Percentiles rank a stretch among this genome's conserved stretches.
Evolutionary conservation across 352 stramenopile species (phyloP).

Genomic region (Globisporangium irregulare): DNA sequence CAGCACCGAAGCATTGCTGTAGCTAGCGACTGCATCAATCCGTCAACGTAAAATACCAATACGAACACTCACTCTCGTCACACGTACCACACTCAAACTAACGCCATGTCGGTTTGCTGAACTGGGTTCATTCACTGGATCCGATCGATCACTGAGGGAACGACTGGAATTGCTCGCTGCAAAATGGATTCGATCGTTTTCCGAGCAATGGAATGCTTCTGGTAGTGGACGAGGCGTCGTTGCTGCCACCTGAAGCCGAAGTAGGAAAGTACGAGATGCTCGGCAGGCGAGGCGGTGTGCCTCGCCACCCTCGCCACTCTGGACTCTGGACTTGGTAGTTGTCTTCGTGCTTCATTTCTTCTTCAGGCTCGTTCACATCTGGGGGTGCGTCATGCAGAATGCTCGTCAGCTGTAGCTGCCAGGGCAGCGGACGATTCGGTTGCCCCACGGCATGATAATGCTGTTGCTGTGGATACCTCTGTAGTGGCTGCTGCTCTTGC

Average conservation of each 20-base stretch:
- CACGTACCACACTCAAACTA: neutral
- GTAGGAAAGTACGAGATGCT: slow-evolving; percentile 10
- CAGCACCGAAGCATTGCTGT: neutral
- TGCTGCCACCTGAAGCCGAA: neutral
- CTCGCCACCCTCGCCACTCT: neutral
- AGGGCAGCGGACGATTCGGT: slow-evolving; percentile 2
- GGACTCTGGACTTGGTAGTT: neutral
- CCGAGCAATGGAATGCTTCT: neutral
- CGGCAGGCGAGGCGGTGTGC: neutral
- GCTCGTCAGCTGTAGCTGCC: slow-evolving; percentile 17
- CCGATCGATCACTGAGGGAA: neutral
- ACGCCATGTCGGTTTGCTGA: neutral
- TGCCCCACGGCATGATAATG: neutral
- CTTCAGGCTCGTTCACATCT: slow-evolving; percentile 1
- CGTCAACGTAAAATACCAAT: neutral
- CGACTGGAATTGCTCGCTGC: neutral
- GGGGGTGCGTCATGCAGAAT: neutral
- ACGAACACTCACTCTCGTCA: neutral
- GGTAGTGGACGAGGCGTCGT: neutral
- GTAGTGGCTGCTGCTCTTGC: neutral
- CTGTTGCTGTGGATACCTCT: neutral
- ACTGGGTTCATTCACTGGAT: neutral
- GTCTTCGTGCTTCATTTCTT: slow-evolving; percentile 4
- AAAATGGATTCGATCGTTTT: slow-evolving; percentile 9
- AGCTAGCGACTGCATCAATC: neutral